These are phyloP conservation scores for Kwoniella newhampshirensis DNA, from an alignment of 768 basidiomycete genomes.

Conservation along the genomic window DNA sequence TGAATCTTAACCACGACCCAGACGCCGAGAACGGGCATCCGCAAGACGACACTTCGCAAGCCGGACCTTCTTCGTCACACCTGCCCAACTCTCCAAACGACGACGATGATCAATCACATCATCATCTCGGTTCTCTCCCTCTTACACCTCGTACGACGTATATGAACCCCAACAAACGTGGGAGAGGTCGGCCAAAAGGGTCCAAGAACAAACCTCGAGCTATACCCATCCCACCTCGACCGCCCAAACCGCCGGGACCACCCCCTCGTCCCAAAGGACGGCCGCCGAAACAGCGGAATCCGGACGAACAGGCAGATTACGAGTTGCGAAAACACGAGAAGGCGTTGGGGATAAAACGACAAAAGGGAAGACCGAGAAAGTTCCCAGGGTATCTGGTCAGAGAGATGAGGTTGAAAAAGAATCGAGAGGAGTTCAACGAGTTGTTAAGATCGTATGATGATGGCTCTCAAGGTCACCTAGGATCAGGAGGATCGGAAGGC, in stretches of 20 bases:
- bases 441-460: constrained; percentile 22
- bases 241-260: constrained; percentile 6
- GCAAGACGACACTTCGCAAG: background rate
- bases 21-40: background rate
- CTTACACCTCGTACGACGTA: background rate
- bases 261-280: constrained; percentile 33
- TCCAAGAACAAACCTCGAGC: constrained; percentile 59
- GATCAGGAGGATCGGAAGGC: background rate
- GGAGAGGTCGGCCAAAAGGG: constrained; percentile 81
- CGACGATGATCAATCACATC: background rate
- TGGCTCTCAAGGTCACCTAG: background rate
- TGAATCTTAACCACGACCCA: constrained; percentile 9
- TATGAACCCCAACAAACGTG: constrained; percentile 55
- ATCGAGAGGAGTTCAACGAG: constrained; percentile 35
- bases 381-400: constrained; percentile 46
- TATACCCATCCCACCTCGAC: constrained; percentile 2
- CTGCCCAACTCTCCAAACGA: background rate
- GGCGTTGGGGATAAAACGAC: constrained; percentile 29
- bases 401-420: constrained; percentile 46
- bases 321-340: constrained; percentile 25
- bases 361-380: constrained; percentile 41
- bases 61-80: constrained; percentile 4
- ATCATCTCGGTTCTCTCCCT: constrained; percentile 5
- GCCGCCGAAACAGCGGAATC: constrained; percentile 36
- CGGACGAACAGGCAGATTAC: constrained; percentile 38